Evolutionary conservation across 1,284 basidiomycete genomes (phyloP), one percentile per base, ranked within the genome.

Genomic region (Puccinia brachypodii): DNA sequence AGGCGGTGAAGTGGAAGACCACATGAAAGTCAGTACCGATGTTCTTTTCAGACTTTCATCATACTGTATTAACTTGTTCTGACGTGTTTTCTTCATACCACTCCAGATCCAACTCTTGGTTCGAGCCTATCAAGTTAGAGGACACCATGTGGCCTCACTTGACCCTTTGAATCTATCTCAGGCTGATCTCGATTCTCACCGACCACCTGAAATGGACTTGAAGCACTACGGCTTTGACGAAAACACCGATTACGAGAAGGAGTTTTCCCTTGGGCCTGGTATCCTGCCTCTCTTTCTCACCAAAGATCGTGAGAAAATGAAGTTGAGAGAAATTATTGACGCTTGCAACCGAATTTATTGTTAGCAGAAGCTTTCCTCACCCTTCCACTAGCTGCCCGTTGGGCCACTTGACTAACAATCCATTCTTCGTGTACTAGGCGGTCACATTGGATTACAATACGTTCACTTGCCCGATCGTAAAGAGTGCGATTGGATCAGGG

Each of bases 401-500:
- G 36, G 58, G 2, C 9, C 36, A 2, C 9, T n/a, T 44, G 36
- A 64, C 62, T 64, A 40, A 42, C 31, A 68, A 38, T 22, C 50
- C 33, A 36, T 56, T 13, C 9, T 38, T 25, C 33, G 13, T 38
- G 47, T 38, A 40, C 1, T 84, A 96, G 95, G 94, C 86, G 93
- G 94, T 84, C 92, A 93, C 85, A 91, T 99, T 84, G 97, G 97
- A 84, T 92, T 96, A 80, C 96, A 99, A 87, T 99, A 99, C 88
- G 91, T 98, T 75, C 97, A 99, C 88, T 98, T 99, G 83, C 94
- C 96, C 56, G 95, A 98, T 89, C 95, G 96, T 88, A 94, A 96
- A 85, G 94, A 98, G 87, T 99, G 97, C 86, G 96, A 99, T 88
- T 99, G 97, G 97, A 95, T 99, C 85, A 91, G 97, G 84, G 94